phyloP scores from a whole-genome alignment of 345 rosid genomes.

The Geranium rotundifolium region DNA sequence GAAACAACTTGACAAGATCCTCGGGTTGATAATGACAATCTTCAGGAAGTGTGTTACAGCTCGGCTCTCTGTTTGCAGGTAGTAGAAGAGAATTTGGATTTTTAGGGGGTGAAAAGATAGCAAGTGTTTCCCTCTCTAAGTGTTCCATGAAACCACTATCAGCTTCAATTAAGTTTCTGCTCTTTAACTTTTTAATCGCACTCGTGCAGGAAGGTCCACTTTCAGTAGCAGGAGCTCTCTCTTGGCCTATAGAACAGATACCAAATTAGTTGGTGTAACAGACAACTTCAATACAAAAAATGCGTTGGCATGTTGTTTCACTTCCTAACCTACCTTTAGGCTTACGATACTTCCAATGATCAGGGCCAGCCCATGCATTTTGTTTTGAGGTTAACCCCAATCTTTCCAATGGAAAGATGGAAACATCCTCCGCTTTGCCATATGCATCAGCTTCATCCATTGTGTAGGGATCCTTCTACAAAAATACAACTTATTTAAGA shows the following conservation, averaged over 20 bases:
- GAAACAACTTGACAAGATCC: constrained; percentile 75
- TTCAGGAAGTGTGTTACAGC: constrained; percentile 72
- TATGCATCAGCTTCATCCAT: constrained; percentile 30
- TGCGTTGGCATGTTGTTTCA: constrained; percentile 3
- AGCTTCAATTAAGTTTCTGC: constrained; percentile 48
- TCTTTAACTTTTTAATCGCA: constrained; percentile 35
- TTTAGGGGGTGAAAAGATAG: constrained; percentile 73
- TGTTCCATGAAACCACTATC: constrained; percentile 67
- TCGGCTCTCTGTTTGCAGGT: constrained; percentile 53
- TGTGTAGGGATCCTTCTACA: constrained; percentile 42
- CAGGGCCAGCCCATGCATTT: constrained; percentile 99
- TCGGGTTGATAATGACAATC: constrained; percentile 98
- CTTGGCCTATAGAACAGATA: constrained; percentile 27
- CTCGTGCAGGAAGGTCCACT: constrained; percentile 28
- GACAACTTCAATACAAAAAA: neutral
- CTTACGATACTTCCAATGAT: constrained; percentile 84
- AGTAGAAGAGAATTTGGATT: constrained; percentile 61
- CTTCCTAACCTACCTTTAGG: constrained; percentile 40
- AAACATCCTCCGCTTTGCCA: constrained; percentile 47
- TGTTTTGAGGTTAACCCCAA: constrained; percentile 60
- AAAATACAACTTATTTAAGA: constrained; percentile 9
- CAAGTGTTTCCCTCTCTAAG: constrained; percentile 51
- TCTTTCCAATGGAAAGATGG: constrained; percentile 44
- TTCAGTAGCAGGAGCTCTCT: constrained; percentile 35
- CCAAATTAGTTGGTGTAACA: constrained; percentile 6